Percentiles rank a stretch among this genome's conserved stretches.
phyloP scores from a whole-genome alignment of 345 rosid species.

The Populus davidiana region DNA sequence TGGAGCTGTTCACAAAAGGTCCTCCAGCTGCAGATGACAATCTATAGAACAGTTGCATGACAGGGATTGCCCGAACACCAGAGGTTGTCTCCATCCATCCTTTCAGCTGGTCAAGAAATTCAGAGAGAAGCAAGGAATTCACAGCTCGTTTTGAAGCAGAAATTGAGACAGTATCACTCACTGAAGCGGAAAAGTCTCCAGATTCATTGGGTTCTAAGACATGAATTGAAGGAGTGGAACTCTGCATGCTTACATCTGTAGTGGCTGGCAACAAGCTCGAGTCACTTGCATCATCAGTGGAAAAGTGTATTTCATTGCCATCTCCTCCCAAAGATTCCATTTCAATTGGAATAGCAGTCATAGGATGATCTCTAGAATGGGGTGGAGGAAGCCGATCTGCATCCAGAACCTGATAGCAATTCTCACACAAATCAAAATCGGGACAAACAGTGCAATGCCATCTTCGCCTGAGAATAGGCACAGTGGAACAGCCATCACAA shows the following conservation, averaged over 20 bases:
- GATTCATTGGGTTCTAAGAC: constrained; percentile 84
- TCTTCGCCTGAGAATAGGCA: constrained; percentile 88
- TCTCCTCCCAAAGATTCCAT: constrained; percentile 83
- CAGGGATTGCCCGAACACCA: constrained; percentile 82
- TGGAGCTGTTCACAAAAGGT: constrained; percentile 85
- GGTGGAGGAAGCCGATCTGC: constrained; percentile 85
- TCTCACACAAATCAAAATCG: constrained; percentile 96
- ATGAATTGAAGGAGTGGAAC: constrained; percentile 88
- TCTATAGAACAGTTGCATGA: constrained; percentile 95
- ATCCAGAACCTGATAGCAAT: constrained; percentile 84
- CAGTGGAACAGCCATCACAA: constrained; percentile 98
- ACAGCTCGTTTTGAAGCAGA: constrained; percentile 94
- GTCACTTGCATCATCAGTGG: constrained; percentile 64
- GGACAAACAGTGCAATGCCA: constrained; percentile 99
- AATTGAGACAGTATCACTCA: constrained; percentile 71
- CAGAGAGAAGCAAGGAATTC: constrained; percentile 87
- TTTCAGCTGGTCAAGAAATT: constrained; percentile 82
- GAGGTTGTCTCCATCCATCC: constrained; percentile 93
- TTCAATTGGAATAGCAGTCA: constrained; percentile 95
- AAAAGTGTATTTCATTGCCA: constrained; percentile 74
- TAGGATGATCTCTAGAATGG: constrained; percentile 90
- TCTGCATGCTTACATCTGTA: constrained; percentile 45
- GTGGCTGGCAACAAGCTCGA: constrained; percentile 49
- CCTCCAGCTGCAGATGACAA: constrained; percentile 95
- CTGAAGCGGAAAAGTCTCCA: constrained; percentile 70